Conservation (phyloP, 169 alveolate species). For the Plasmodium chabaudi region DNA sequence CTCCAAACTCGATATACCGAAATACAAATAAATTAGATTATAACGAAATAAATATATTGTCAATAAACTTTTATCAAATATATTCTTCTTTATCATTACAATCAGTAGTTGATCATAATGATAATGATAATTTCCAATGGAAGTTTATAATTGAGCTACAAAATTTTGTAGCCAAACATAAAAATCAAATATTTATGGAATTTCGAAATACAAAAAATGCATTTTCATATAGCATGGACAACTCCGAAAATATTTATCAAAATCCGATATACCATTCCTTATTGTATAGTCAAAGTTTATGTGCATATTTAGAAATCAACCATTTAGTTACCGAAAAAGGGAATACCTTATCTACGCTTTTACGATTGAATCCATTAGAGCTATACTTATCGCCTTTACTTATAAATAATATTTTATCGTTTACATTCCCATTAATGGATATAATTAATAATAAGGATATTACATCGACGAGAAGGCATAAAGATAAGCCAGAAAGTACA, state of each 20-base stretch:
- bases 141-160: conserved; percentile 77
- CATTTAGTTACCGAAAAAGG: conserved; percentile 75
- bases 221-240: conserved; percentile 24
- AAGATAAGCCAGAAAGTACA: neutral
- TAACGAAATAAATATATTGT: conserved; percentile 73
- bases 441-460: conserved; percentile 31
- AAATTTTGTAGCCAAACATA: conserved; percentile 77
- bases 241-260: conserved; percentile 25
- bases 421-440: conserved; percentile 67
- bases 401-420: conserved; percentile 77
- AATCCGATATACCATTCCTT: conserved; percentile 66
- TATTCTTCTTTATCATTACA: conserved; percentile 78
- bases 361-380: conserved; percentile 60
- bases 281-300: conserved; percentile 68
- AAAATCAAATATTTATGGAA: conserved; percentile 69
- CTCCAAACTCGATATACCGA: neutral
- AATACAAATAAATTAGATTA: conserved; percentile 5
- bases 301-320: conserved; percentile 75
- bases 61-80: conserved; percentile 79
- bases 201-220: conserved; percentile 49
- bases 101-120: conserved; percentile 81
- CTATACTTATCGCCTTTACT: conserved; percentile 67
- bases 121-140: conserved; percentile 82
- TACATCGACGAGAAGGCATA: conserved; percentile 1
- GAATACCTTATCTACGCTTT: conserved; percentile 60